Percentiles rank a stretch among this genome's conserved stretches.
These are phyloP conservation scores for Cryptococcus floricola DNA, from an alignment of 1,284 basidiomycete species.

Conservation along the genomic window DNA sequence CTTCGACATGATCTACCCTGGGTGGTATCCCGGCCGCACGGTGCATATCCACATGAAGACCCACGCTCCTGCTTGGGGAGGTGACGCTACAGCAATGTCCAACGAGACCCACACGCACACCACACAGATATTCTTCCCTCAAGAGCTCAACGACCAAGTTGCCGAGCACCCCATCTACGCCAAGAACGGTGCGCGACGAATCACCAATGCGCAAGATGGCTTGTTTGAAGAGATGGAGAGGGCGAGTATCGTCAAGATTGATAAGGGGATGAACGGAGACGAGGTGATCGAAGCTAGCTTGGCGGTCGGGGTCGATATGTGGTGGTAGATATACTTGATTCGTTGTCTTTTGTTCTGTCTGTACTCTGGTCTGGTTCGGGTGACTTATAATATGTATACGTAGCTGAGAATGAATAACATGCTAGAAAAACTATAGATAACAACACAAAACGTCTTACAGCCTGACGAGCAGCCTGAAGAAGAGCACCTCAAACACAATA, in stretches of 20 bases:
- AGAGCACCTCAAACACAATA: neutral
- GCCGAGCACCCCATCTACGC: constrained; percentile 10
- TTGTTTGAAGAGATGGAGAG: constrained; percentile 3
- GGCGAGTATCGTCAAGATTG: constrained; percentile 1
- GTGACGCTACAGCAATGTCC: neutral
- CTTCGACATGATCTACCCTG: constrained; percentile 23
- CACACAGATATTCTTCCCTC: constrained; percentile 23
- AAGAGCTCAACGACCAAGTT: constrained; percentile 40
- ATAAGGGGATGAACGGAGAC: neutral
- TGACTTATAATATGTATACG: neutral
- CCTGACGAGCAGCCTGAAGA: neutral
- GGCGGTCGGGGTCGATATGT: constrained; percentile 5
- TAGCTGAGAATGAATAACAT: neutral
- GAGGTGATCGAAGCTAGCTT: constrained; percentile 1
- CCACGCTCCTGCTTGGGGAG: constrained; percentile 13
- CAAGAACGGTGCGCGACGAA: constrained; percentile 9
- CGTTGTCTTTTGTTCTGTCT: neutral
- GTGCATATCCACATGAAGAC: constrained; percentile 28
- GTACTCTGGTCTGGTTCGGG: neutral
- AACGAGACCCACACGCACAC: constrained; percentile 22
- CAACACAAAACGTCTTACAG: neutral
- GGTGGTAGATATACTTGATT: constrained; percentile 3
- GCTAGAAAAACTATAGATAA: neutral
- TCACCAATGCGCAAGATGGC: constrained; percentile 16
- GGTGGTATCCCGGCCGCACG: constrained; percentile 25